Percentiles rank a stretch among this genome's conserved stretches.
Evolutionary conservation across 2,329 filamentous ascomycete species (phyloP).

Genomic region (Xylaria sp.): DNA sequence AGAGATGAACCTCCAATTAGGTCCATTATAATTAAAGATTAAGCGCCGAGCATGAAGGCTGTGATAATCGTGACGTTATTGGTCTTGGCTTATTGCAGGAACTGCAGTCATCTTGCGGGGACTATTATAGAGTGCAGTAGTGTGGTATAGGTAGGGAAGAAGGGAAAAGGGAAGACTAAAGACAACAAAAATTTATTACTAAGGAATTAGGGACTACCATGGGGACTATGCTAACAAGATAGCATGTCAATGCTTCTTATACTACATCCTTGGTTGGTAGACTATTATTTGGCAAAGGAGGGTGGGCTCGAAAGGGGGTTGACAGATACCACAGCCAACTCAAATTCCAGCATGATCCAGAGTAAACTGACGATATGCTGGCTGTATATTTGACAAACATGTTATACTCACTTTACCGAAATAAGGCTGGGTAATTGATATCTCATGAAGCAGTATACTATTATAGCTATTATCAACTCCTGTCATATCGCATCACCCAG

Average conservation of each 20-base stretch:
- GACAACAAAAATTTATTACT: neutral
- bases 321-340: neutral
- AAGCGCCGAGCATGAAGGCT: constrained; percentile 36
- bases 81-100: constrained; percentile 13
- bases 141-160: constrained; percentile 6
- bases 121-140: neutral
- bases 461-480: neutral
- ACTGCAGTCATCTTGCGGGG: constrained; percentile 19
- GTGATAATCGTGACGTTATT: constrained; percentile 12
- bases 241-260: neutral
- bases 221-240: neutral
- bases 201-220: neutral
- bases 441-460: neutral
- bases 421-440: neutral
- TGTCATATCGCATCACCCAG: neutral
- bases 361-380: neutral
- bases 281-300: neutral
- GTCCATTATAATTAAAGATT: constrained; percentile 36
- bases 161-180: constrained; percentile 14
- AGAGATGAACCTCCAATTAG: constrained; percentile 18
- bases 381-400: neutral
- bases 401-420: neutral
- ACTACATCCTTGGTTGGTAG: neutral
- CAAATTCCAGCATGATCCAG: neutral
- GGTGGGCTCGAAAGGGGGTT: neutral